phyloP scores from a whole-genome alignment of 345 rosid genomes.

The Hibiscus trionum region DNA sequence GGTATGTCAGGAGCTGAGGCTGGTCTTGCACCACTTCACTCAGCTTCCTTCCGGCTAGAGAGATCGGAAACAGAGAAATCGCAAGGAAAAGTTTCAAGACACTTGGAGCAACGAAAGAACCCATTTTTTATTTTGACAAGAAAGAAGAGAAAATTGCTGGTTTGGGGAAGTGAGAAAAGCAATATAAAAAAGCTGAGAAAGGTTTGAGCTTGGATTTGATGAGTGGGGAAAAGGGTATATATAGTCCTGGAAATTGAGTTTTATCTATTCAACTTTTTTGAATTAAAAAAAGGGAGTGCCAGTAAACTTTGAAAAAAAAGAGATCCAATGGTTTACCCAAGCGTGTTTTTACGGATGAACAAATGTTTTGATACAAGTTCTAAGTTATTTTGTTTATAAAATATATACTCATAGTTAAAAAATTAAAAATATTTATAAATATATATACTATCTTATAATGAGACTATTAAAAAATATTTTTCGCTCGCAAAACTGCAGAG shows the following conservation, averaged over 20 bases:
- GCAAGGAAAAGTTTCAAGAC: slow-evolving; percentile 21
- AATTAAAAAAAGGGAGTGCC: not conserved
- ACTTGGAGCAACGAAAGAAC: slow-evolving; percentile 19
- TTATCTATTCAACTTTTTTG: not conserved
- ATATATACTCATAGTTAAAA: too few species aligned
- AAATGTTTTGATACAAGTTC: too few species aligned
- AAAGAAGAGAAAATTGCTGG: not conserved
- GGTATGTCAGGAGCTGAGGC: slow-evolving; percentile 48
- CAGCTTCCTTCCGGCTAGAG: slow-evolving; percentile 40
- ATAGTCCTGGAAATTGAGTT: slow-evolving; percentile 11
- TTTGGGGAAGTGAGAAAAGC: not conserved
- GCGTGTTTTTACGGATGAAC: not conserved
- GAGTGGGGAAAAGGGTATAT: slow-evolving; percentile 8
- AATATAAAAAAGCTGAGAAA: not conserved
- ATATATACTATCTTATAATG: too few species aligned
- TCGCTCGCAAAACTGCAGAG: not conserved
- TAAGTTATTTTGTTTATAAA: too few species aligned
- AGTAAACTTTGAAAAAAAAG: not conserved
- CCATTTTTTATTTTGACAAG: slow-evolving; percentile 28
- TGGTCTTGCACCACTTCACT: slow-evolving; percentile 33
- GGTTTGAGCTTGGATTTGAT: not conserved
- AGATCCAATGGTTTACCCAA: not conserved
- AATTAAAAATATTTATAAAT: too few species aligned
- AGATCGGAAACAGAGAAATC: slow-evolving; percentile 33
- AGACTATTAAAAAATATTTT: too few species aligned